Evolutionary conservation across 2,329 filamentous ascomycete species (phyloP).

Genomic region (Fusarium sp.): DNA sequence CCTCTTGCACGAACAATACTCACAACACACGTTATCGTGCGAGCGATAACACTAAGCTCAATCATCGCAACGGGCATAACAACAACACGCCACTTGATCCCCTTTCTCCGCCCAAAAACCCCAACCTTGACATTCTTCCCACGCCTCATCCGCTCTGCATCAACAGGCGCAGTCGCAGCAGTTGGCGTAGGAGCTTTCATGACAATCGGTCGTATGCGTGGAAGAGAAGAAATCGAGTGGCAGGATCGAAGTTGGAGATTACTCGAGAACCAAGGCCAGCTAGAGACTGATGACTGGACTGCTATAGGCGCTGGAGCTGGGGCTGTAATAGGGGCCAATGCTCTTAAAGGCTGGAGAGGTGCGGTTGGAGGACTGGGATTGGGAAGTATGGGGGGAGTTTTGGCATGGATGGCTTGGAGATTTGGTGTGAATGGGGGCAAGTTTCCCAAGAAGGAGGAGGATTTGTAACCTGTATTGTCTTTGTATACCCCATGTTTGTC

Average conservation of each 20-base stretch:
- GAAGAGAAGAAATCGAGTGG: slow-evolving; percentile 69
- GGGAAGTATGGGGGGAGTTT: slow-evolving; percentile 59
- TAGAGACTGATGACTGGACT: slow-evolving; percentile 65
- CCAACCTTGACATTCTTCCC: slow-evolving; percentile 43
- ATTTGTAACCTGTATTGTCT: background rate
- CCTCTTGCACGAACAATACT: slow-evolving; percentile 63
- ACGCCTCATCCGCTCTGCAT: slow-evolving; percentile 56
- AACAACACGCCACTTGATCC: slow-evolving; percentile 45
- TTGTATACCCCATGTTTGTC: background rate
- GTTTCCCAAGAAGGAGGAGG: slow-evolving; percentile 43
- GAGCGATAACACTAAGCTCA: slow-evolving; percentile 62
- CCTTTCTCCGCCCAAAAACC: slow-evolving; percentile 42
- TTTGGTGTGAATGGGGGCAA: slow-evolving; percentile 58
- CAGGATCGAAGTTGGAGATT: slow-evolving; percentile 70
- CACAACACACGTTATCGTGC: slow-evolving; percentile 66
- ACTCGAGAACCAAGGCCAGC: slow-evolving; percentile 65
- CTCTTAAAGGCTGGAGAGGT: slow-evolving; percentile 49
- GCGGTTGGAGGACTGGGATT: slow-evolving; percentile 55
- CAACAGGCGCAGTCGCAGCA: slow-evolving; percentile 56
- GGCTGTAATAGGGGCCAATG: slow-evolving; percentile 47
- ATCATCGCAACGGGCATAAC: slow-evolving; percentile 56
- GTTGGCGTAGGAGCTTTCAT: slow-evolving; percentile 54
- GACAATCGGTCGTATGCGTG: slow-evolving; percentile 61
- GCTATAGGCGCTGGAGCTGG: slow-evolving; percentile 53
- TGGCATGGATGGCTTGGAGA: slow-evolving; percentile 60